Evolutionary conservation across 257 asterid genomes (phyloP), one percentile per base, ranked within the genome.

Genomic region (Gentiana dahurica): DNA sequence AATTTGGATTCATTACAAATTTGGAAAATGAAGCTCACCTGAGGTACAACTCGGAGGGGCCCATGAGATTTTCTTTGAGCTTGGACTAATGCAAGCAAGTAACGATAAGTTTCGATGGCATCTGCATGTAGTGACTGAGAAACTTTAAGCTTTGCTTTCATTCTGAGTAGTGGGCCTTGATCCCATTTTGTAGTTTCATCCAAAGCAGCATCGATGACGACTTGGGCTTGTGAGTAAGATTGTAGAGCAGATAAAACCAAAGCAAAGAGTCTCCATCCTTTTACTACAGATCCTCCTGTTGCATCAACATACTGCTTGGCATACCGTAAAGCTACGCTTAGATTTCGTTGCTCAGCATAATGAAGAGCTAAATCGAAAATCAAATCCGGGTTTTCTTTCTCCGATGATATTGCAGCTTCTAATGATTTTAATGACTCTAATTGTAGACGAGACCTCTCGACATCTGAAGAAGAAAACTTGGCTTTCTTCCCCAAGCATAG

Each of bases 151-250:
- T 83, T 84, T 53, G 97, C 99, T 63, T 88, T 92, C 85, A 79
- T 75, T 71, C 93, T 73, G 44, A 92, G 94, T 53, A 92, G 78
- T 39, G 95, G 86, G 46, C 94, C 97, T 74, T 92, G 99, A 63
- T 92, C 95, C 99, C 99, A 92, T 65, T 79, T 85, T 11, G 86
- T 74, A 12, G 95, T 92, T 83, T 88, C 97, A 66, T 92, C 97
- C 62, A 92, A 80, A 34, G 99, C 99, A 33, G 95, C 97, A 73
- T 82, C 95, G 49, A 70, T 85, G 43, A 92, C 91, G 70, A 80
- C 95, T 70, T 83, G 93, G 36, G 99, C 97, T 79, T 92, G 94
- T 10, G 80, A 64, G 74, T 79, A 83, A 53, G 91, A 84, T 55
- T 76, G 89, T 73, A 83, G 99, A 58, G 97, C 89, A 58, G 99